Base-by-base conservation (phyloP, 176 grass and related monocot genomes). In the Neostapfia colusana region DNA sequence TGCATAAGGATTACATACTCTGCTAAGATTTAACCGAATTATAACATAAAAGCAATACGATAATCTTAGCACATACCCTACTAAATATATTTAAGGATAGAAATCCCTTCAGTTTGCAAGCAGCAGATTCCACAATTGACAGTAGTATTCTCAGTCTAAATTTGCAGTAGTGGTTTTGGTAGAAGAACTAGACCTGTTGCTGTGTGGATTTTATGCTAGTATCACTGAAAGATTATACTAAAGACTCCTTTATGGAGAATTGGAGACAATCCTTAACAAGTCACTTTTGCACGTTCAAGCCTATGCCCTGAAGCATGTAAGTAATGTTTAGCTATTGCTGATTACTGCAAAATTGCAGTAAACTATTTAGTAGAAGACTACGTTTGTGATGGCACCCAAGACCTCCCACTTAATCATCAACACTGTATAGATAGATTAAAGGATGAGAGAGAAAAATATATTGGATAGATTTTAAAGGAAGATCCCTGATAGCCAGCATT, bases 1-100 rank as follows among this genome's bases (percentile, higher is more conserved):
- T 97, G 79, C 73, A 84, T 56, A 70, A 51, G 12, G 68, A 70
- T 38, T 62, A 65, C 63, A 54, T 62, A 26, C 20, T 63, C 44
- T 3, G n/a, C 79, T 88, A 17, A 88, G 75, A 53, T 75, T 63
- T 25, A 15, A 64, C 2, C 7, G 18, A 76, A 24, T n/a, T 79
- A 58, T 20, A 69, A 63, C 55, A 31, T 57, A 20, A 46, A 80
- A 36, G 31, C 31, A 31, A 31, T 31, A 31, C 31, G 3, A 31
- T 3, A 39, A 36, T 46, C 11, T 75, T 63, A 63, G 37, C 42
- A 65, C n/a, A 69, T 51, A 82, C 58, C 43, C 66, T 66, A 82
- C 31, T 28, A 13, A 72, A 38, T 5, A 65, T n/a, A 31, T 35
- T 11, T 14, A 62, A 48, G 18, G 2, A 61, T 50, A 37, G 24